These are phyloP conservation scores for Corymbia calophylla DNA, from an alignment of 441 rosid species.

Conservation along the genomic window DNA sequence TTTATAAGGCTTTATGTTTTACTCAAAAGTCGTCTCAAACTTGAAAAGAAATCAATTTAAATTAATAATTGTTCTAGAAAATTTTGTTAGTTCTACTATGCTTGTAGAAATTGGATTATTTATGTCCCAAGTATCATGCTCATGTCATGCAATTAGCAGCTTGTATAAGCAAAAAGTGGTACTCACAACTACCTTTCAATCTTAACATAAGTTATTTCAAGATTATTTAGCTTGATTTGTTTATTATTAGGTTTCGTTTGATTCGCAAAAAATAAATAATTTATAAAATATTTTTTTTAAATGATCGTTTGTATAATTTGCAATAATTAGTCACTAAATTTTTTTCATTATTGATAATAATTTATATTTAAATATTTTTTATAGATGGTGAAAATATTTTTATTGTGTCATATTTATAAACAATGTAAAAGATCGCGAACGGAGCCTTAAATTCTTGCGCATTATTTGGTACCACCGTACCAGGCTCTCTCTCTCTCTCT, in stretches of 20 bases:
- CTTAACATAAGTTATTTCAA: not conserved
- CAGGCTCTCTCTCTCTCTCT: no score
- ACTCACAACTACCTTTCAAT: not conserved
- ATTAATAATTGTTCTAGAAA: not conserved
- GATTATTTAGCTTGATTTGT: no score
- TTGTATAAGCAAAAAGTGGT: not conserved
- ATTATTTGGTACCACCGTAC: no score
- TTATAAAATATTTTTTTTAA: no score
- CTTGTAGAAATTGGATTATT: not conserved
- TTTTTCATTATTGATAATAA: accelerated
- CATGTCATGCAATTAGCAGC: not conserved
- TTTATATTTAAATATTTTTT: no score
- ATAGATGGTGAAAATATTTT: no score
- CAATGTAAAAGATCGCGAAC: no score
- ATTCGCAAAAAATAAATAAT: no score
- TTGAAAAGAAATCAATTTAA: not conserved
- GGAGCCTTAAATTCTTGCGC: no score
- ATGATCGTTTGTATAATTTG: accelerated
- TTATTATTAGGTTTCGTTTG: no score
- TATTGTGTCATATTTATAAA: no score
- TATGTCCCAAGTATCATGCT: not conserved
- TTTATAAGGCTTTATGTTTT: not conserved
- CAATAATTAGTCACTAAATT: no score
- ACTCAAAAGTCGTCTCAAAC: not conserved
- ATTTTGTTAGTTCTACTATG: not conserved